Conservation (phyloP, 129 eudicot genomes). For the Escallonia rubra region DNA sequence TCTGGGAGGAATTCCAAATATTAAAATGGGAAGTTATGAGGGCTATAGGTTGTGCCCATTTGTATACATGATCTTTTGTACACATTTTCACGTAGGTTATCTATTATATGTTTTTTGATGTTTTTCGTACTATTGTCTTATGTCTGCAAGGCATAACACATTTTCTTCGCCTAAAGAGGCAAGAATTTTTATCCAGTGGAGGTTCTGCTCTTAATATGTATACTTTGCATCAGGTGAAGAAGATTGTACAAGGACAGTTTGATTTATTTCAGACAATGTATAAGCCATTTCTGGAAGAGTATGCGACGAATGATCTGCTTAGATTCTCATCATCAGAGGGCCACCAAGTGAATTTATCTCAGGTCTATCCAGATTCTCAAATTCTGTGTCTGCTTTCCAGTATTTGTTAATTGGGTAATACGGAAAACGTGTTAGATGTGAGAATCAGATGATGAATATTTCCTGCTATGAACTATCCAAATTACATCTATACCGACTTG, state of each 20-base stretch:
- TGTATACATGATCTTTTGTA: not conserved
- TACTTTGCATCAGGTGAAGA: slow-evolving; percentile 54
- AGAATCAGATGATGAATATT: not conserved
- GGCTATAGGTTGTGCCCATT: not conserved
- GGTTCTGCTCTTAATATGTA: slow-evolving; percentile 6
- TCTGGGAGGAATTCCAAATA: not conserved
- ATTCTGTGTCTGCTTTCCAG: not conserved
- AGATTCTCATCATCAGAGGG: slow-evolving; percentile 44
- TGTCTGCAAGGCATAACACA: slow-evolving; percentile 1
- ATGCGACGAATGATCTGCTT: slow-evolving; percentile 47
- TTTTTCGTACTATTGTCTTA: not conserved
- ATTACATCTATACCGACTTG: not conserved
- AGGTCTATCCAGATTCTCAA: slow-evolving; percentile 36
- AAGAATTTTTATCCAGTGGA: not conserved
- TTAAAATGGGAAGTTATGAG: not conserved
- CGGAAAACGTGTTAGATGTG: not conserved
- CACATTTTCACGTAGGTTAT: not conserved
- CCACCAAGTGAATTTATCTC: slow-evolving; percentile 47
- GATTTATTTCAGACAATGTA: slow-evolving; percentile 66
- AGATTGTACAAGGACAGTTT: slow-evolving; percentile 82
- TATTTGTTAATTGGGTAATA: too few relatives aligned
- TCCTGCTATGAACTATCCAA: not conserved
- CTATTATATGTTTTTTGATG: not conserved
- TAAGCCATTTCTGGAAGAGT: slow-evolving; percentile 64
- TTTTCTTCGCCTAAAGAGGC: not conserved